These are phyloP conservation scores for Aspergillus piperis DNA, from an alignment of 2,329 filamentous ascomycete genomes.

Conservation along the genomic window DNA sequence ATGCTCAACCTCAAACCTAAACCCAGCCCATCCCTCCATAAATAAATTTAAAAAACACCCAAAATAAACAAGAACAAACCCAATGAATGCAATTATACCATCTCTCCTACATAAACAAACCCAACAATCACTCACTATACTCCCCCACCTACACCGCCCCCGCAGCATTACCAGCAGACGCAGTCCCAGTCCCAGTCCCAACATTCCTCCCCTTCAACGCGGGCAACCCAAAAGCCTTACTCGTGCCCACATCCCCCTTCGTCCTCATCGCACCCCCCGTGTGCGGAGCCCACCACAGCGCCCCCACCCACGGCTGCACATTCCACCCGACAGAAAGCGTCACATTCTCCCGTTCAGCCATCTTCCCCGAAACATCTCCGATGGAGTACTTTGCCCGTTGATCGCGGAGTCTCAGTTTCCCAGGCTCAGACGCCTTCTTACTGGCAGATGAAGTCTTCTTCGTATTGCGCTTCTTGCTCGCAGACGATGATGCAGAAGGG, in stretches of 20 bases:
- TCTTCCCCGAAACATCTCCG: slow-evolving; percentile 78
- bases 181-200: slow-evolving; percentile 38
- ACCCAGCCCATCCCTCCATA: too few relatives aligned
- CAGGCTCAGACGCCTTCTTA: slow-evolving; percentile 41
- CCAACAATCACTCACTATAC: not conserved
- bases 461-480: slow-evolving; percentile 26
- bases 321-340: slow-evolving; percentile 87
- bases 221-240: slow-evolving; percentile 58
- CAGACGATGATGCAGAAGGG: slow-evolving; percentile 18
- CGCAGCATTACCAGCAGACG: slow-evolving; percentile 7
- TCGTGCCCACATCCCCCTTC: slow-evolving; percentile 52
- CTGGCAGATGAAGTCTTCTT: slow-evolving; percentile 16
- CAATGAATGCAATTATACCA: not conserved
- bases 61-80: not conserved
- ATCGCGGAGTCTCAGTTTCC: slow-evolving; percentile 74
- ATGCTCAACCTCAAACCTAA: too few relatives aligned
- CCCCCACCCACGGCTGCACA: slow-evolving; percentile 94
- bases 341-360: slow-evolving; percentile 73
- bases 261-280: slow-evolving; percentile 54
- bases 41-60: too few relatives aligned
- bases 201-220: slow-evolving; percentile 48
- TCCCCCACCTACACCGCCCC: slow-evolving; percentile 9
- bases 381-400: slow-evolving; percentile 97
- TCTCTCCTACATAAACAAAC: not conserved
- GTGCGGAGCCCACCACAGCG: slow-evolving; percentile 75